Evolutionary conservation across 371 early-diverging fungal species (phyloP).

Genomic region (Cladochytrium tenue): DNA sequence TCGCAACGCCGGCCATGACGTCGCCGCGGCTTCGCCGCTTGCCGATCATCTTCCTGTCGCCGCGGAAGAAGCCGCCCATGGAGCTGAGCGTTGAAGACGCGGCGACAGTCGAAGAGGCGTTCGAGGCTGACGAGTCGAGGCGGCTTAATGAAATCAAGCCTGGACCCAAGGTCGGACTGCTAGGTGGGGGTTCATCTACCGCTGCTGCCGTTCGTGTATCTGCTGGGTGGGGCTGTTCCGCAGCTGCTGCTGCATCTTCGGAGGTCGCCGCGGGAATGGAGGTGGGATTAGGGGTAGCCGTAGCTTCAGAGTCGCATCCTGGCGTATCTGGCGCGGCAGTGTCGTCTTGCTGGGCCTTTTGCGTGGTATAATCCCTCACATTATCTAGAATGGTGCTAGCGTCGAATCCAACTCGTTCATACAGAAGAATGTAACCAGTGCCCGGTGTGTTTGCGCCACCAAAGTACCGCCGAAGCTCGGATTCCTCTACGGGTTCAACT

Average conservation of each 20-base stretch:
- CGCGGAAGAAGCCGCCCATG: not conserved
- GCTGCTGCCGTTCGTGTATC: not conserved
- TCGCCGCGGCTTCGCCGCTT: not conserved
- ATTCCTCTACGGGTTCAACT: conserved; percentile 41
- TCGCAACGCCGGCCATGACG: not conserved
- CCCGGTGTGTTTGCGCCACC: conserved; percentile 43
- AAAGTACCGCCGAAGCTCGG: conserved; percentile 45
- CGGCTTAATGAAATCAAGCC: not conserved
- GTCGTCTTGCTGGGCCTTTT: not conserved
- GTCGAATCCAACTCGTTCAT: conserved; percentile 35
- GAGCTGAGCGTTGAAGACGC: not conserved
- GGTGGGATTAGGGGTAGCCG: not conserved
- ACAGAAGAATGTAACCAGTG: conserved; percentile 51
- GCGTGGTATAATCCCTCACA: too few relatives aligned
- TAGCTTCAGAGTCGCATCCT: not conserved
- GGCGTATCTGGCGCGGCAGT: not conserved
- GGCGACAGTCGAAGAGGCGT: not conserved
- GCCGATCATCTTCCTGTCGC: not conserved
- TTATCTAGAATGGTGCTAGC: conserved; percentile 3
- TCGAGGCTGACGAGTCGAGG: not conserved
- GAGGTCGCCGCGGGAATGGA: not conserved
- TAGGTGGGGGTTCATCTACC: not conserved
- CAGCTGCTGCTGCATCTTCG: not conserved
- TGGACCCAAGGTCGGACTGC: not conserved
- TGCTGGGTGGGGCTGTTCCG: not conserved